Base-by-base conservation (phyloP, 176 grass and related monocot genomes). In the Carex littledalei region DNA sequence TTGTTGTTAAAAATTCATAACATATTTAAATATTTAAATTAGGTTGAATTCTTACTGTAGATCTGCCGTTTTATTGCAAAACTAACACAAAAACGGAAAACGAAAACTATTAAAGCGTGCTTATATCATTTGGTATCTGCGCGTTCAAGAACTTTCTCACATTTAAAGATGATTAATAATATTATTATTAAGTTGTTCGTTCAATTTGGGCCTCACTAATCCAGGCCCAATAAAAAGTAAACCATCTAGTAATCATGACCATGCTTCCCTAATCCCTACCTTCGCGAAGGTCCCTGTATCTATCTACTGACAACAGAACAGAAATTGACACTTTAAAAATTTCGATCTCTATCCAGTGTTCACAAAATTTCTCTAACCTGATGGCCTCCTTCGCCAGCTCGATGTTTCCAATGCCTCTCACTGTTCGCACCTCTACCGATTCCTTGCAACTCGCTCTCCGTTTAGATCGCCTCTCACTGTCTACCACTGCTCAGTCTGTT, bases 261-360 rank as follows among this genome's bases (percentile, higher is more conserved):
- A 29, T 52, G 12, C 43, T 77, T 52, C 5, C 76, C n/a, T n/a
- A n/a, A 20, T 20, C 12, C 37, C 78, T 14, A 17, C 63, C 60
- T 65, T 82, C 80, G 34, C 80, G 80, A 82, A 82, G 58, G 61
- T 82, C n/a, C 80, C 9, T 20, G 58, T 24, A 63, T 55, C 43
- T 24, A 63, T 55, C 43, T 58, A 4, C 74, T 15, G 2, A 9
- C 26, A 50, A 81, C 2, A 43, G 14, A 80, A 80, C 49, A 57
- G 2, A 62, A 63, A 39, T 63, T 81, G 31, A 64, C 78, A 47
- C 79, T 13, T 2, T 15, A 62, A 45, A 39, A 0, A 45, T 47
- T 45, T 49, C 37, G 14, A 82, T 62, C 61, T 82, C 80, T 82
- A 26, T 82, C 72, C 45, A 54, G 10, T 76, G 6, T 76, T 43